phyloP scores from a whole-genome alignment of 495 filamentous ascomycete species.

The Penicillium lividum region DNA sequence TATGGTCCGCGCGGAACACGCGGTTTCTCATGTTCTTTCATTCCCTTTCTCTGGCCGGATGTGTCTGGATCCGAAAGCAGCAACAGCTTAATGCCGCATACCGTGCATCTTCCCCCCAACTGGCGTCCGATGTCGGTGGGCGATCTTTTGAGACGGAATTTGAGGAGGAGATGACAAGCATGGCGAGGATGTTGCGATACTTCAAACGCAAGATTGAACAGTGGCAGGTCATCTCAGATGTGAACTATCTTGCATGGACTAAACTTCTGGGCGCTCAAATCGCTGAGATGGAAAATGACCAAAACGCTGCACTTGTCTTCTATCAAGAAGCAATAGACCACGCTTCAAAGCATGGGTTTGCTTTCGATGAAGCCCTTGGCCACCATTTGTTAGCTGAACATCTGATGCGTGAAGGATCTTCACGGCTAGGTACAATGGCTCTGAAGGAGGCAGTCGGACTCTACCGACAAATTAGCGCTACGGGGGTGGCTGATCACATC shows the following conservation, averaged over 20 bases:
- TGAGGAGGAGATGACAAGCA: constrained; percentile 41
- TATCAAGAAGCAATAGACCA: constrained; percentile 79
- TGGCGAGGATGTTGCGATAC: constrained; percentile 50
- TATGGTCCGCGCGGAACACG: constrained; percentile 72
- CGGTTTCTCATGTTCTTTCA: constrained; percentile 64
- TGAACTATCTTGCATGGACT: constrained; percentile 65
- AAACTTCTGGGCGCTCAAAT: constrained; percentile 69
- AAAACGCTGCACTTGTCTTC: constrained; percentile 56
- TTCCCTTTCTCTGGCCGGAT: constrained; percentile 52
- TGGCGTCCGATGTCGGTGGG: constrained; percentile 50
- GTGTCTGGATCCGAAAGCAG: constrained; percentile 8
- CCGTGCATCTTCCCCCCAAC: constrained; percentile 1
- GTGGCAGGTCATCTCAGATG: constrained; percentile 62
- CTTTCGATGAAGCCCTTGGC: constrained; percentile 77
- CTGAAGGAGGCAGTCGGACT: constrained; percentile 7
- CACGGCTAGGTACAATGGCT: background rate
- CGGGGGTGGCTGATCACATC: constrained; percentile 7
- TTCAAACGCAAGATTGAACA: constrained; percentile 63
- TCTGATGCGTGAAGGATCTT: constrained; percentile 50
- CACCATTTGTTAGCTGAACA: constrained; percentile 69
- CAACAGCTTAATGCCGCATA: constrained; percentile 1
- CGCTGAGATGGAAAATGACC: constrained; percentile 59
- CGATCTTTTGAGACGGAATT: constrained; percentile 31
- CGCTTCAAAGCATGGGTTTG: constrained; percentile 52
- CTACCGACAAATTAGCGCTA: constrained; percentile 7